Base-by-base conservation (phyloP, 2,329 filamentous ascomycete genomes). In the Talaromyces amestolkiae region DNA sequence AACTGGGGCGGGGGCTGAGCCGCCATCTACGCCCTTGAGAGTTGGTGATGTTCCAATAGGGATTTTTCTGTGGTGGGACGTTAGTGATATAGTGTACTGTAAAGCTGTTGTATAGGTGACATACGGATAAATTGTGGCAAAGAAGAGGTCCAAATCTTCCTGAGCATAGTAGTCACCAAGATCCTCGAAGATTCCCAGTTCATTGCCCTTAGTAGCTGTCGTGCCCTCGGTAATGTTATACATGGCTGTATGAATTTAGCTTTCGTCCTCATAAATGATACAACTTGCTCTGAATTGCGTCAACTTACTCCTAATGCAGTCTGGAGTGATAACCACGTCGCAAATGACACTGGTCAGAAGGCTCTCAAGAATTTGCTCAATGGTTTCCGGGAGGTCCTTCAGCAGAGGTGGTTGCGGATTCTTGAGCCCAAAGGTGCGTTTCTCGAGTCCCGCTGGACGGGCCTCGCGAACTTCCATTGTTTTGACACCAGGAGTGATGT, bases 111-210 rank as follows among this genome's bases (percentile, higher is more conserved):
- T 35, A 15, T 6, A 22, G 3, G 3, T 33, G 33, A 68, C 66
- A 27, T 70, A 75, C 72, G 67, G 71, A 63, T 73, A 78, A 41
- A 80, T 65, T 11, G 65, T 72, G 27, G 69, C 65, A 68, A 81
- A 80, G 70, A 79, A 82, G 11, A 77, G 67, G 66, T 83, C 68
- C 37, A 83, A 72, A 69, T 82, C 80, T 41, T 77, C 74, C 68
- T 82, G 78, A 6, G 75, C 74, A 58, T 83, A 84, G 33, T 78
- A 76, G 66, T 82, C 81, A n/a, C 77, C 76, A 45, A 78, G 67
- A 54, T 76, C 74, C 68, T 83, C 79, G 51, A 81, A 81, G 27
- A 84, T 81, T 56, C 78, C 81, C 47, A 79, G 72, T 63, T 78
- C 74, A 64, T 83, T 83, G 10, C 79, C 79, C 8, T 71, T 45